These are phyloP conservation scores for Bipolaris cookei DNA, from an alignment of 2,329 filamentous ascomycete species.

Conservation along the genomic window DNA sequence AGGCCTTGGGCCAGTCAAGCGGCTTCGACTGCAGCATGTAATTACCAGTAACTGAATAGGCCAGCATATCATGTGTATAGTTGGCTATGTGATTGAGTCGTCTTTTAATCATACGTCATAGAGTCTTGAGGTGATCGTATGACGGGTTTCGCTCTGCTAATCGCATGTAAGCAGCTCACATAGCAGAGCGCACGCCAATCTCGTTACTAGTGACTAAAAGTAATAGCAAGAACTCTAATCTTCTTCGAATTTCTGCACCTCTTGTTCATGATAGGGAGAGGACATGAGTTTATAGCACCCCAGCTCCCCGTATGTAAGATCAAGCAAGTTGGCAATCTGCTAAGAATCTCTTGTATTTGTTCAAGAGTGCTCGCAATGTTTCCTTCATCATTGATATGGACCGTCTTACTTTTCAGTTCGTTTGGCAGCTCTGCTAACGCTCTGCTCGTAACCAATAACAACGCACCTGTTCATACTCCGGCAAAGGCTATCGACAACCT, in stretches of 20 bases:
- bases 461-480: constrained; percentile 5
- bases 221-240: background rate
- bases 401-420: background rate
- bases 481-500: background rate
- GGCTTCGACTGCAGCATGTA: no score
- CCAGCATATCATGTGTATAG: no score
- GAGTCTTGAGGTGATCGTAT: no score
- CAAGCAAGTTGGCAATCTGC: background rate
- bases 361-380: background rate
- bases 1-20: no score
- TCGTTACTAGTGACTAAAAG: no score
- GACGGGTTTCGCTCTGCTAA: background rate
- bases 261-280: background rate
- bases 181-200: no score
- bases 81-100: no score
- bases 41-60: no score
- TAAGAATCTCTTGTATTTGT: background rate
- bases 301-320: background rate
- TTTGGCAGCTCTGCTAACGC: background rate
- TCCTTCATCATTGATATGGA: background rate
- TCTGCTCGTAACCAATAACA: background rate
- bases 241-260: background rate
- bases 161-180: background rate
- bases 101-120: no score
- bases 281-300: background rate